Evolutionary conservation across 495 filamentous ascomycete genomes (phyloP).

Genomic region (Podospora appendiculata): DNA sequence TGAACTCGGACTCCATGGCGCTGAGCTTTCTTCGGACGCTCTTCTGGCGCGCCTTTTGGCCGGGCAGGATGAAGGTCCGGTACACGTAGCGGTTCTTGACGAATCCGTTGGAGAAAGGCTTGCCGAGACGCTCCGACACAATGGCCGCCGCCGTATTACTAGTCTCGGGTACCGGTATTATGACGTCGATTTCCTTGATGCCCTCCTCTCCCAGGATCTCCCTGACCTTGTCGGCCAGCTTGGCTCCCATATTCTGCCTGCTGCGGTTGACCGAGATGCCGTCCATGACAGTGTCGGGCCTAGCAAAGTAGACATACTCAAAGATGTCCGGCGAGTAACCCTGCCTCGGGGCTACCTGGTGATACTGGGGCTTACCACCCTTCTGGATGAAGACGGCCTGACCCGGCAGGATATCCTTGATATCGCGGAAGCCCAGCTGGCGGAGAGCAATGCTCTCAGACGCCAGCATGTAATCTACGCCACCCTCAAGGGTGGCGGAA

Average conservation of each 20-base stretch:
- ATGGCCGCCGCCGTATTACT: conserved; percentile 72
- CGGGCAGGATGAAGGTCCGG: conserved; percentile 93
- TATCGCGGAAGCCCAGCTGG: conserved; percentile 77
- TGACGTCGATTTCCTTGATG: conserved; percentile 78
- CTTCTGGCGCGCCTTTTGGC: conserved; percentile 75
- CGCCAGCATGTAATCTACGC: conserved; percentile 92
- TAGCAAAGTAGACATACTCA: conserved; percentile 72
- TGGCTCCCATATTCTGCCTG: conserved; percentile 86
- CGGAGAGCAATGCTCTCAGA: conserved; percentile 91
- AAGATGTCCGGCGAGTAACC: conserved; percentile 91
- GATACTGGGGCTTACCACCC: conserved; percentile 65
- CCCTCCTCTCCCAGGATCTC: conserved; percentile 64
- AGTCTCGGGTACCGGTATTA: conserved; percentile 34
- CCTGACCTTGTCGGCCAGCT: conserved; percentile 72
- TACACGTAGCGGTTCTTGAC: conserved; percentile 97
- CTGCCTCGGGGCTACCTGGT: conserved; percentile 63
- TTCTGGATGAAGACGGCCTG: conserved; percentile 93
- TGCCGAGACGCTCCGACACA: conserved; percentile 68
- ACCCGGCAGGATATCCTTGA: conserved; percentile 79
- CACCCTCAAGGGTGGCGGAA: conserved; percentile 51
- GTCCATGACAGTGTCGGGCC: conserved; percentile 87
- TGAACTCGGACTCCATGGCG: conserved; percentile 81
- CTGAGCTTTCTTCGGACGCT: conserved; percentile 72
- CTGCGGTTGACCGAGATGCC: conserved; percentile 86
- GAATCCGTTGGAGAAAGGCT: conserved; percentile 65